These are phyloP conservation scores for Saccharomyces jurei DNA, from an alignment of 805 yeast species.

Conservation along the genomic window DNA sequence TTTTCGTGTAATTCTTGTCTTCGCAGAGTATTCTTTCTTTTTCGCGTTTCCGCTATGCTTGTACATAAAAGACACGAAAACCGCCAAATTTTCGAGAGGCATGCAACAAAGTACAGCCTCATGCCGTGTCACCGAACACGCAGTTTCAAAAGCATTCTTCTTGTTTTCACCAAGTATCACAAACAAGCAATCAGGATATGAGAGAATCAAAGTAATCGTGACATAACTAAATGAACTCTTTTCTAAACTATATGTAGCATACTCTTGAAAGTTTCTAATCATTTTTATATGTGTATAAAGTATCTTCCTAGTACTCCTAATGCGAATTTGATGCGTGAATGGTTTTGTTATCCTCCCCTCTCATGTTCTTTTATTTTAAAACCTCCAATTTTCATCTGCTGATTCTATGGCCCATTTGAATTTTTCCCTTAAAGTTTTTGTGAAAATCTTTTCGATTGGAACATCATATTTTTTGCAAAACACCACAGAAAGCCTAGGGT, in stretches of 20 bases:
- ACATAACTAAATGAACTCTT: background rate
- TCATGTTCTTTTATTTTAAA: conserved; percentile 32
- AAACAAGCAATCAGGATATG: background rate
- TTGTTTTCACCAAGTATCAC: background rate
- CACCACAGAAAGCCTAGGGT: conserved; percentile 84
- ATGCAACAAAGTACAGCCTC: background rate
- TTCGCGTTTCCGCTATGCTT: background rate
- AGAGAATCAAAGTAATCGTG: background rate
- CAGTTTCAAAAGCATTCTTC: background rate
- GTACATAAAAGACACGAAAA: background rate
- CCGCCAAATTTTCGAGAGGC: background rate
- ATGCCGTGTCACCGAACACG: background rate
- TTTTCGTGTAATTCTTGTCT: background rate
- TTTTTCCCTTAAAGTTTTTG: conserved; percentile 86
- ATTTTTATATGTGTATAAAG: background rate
- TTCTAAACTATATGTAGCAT: background rate
- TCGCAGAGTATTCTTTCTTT: background rate
- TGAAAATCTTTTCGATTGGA: conserved; percentile 85
- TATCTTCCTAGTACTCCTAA: background rate
- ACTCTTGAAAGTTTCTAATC: background rate
- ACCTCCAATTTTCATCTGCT: conserved; percentile 81
- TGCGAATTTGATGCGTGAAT: background rate
- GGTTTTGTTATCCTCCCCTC: background rate
- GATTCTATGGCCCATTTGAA: conserved; percentile 94
- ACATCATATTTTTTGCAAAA: conserved; percentile 79